phyloP scores from a whole-genome alignment of 106 monocot genomes.

The Chionographis japonica region DNA sequence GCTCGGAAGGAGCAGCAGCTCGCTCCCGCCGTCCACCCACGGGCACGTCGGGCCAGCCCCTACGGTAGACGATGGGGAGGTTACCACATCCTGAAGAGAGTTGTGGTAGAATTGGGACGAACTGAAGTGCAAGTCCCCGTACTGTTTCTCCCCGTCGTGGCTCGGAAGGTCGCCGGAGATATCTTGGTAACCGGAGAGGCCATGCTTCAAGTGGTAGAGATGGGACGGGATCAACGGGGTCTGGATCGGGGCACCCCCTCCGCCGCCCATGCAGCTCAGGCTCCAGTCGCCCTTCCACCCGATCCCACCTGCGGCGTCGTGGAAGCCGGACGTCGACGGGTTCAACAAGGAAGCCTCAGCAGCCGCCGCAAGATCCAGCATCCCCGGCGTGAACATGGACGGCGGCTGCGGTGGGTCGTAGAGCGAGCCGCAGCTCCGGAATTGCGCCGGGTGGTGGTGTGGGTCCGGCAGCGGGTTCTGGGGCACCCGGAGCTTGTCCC shows the following conservation, averaged over 20 bases:
- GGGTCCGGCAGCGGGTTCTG: neutral
- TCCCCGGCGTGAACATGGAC: neutral
- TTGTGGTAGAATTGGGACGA: constrained; percentile 5
- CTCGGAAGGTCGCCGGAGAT: neutral
- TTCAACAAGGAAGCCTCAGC: neutral
- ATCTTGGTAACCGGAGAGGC: neutral
- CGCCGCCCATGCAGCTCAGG: too few relatives aligned
- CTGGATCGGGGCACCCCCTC: too few relatives aligned
- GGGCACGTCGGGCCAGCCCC: neutral
- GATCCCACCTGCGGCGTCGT: neutral
- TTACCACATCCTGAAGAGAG: constrained; percentile 13
- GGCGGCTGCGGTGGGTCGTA: neutral
- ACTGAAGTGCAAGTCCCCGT: constrained; percentile 9
- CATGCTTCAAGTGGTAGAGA: neutral
- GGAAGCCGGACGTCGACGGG: neutral
- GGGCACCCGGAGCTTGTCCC: constrained; percentile 45
- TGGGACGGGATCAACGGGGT: constrained; percentile 4
- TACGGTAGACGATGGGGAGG: neutral
- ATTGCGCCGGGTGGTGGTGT: neutral
- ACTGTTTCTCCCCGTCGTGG: neutral
- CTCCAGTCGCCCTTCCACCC: too few relatives aligned
- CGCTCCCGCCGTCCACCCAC: constrained; percentile 13
- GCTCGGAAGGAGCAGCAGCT: constrained; percentile 22
- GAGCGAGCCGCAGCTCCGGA: too few relatives aligned
- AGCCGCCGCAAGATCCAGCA: neutral